Base-by-base conservation (phyloP, 768 basidiomycete species). In the Leccinum ochraceum region DNA sequence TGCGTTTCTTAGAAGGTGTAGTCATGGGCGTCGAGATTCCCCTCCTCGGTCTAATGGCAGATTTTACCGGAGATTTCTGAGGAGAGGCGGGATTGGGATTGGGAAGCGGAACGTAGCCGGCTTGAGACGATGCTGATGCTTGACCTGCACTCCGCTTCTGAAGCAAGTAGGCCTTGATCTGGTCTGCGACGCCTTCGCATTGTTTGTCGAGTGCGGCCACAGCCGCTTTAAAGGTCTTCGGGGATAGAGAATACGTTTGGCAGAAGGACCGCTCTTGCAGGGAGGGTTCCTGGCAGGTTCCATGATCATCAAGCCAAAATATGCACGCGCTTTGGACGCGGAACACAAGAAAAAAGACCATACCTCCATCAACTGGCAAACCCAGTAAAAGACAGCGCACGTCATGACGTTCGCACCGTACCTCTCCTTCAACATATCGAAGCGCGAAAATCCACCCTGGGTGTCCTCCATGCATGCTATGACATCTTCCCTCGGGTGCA, bases 321-420 rank as follows among this genome's bases (percentile, higher is more conserved):
- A 24, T 7, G 13, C 20, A 14, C 22, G 48, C 3, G 6, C 8
- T 16, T 32, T 51, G 4, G 28, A 46, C 4, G 17, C 6, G 3
- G 20, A 20, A 39, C 36, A 0, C 7, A 16, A 32, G n/a, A 10
- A 9, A 42, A 42, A 42, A 2, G 8, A 50, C 0, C 57, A 44
- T 42, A 82, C 82, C 66, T 77, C 76, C 28, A 77, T 67, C 37
- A 75, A 53, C 42, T 75, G 75, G 51, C 73, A 80, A 2, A 78
- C 73, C 83, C 82, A 85, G 56, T 74, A 78, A 65, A 81, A 84
- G 2, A 83, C 65, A 3, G 76, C 77, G 49, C 75, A 78, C 49
- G 66, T 74, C 24, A 79, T 69, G 14, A 69, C 60, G 37, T 58
- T 54, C 0, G 50, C 44, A n/a, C 70, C 64, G 24, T 74, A 57